Conservation (phyloP, 2,329 filamentous ascomycete genomes). For the Fusarium coicis region DNA sequence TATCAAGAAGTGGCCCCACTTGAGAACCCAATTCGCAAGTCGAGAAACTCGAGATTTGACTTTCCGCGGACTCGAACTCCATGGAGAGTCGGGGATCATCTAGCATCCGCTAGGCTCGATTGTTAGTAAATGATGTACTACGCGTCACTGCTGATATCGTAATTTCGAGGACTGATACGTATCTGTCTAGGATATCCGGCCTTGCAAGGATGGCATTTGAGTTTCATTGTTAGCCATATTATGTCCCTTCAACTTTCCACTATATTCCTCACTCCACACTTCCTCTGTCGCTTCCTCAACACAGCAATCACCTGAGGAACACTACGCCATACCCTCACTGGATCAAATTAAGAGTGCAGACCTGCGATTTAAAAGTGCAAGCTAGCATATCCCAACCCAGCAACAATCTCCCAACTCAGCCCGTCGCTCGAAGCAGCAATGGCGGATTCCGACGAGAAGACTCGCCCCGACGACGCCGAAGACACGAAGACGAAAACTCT, state of each 20-base stretch:
- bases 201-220: not conserved
- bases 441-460: not conserved
- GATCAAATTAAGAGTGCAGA: not conserved
- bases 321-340: accelerated
- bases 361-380: not conserved
- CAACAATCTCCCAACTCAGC: not conserved
- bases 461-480: not conserved
- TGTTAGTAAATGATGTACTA: not conserved
- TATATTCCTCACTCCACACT: accelerated
- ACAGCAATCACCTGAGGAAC: not conserved
- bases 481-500: not conserved
- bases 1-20: not conserved
- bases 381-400: not conserved
- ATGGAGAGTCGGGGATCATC: not conserved
- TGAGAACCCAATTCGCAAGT: not conserved
- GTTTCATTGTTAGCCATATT: not conserved
- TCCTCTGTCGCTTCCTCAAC: not conserved
- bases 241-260: not conserved
- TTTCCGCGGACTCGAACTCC: not conserved
- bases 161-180: not conserved
- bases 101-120: accelerated
- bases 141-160: not conserved
- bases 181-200: not conserved
- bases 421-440: not conserved
- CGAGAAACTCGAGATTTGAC: not conserved